These are phyloP conservation scores for Aspergillus eucalypticola DNA, from an alignment of 2,329 filamentous ascomycete genomes.

Conservation along the genomic window DNA sequence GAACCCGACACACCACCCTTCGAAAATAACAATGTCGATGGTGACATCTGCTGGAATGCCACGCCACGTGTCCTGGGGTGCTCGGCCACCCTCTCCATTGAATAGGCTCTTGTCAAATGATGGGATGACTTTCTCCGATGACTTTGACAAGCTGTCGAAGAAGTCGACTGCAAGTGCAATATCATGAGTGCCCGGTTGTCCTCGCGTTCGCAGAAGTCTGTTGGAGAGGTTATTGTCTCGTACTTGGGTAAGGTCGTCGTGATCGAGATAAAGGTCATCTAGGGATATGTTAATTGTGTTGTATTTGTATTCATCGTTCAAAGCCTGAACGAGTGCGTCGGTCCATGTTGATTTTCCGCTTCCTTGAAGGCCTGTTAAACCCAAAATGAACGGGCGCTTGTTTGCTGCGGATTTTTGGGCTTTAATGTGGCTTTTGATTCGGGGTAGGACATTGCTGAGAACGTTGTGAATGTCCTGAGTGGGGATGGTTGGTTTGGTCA, in stretches of 20 bases:
- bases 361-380: neutral
- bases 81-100: neutral
- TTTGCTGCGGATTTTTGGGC: neutral
- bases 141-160: neutral
- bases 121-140: neutral
- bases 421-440: neutral
- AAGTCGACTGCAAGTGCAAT: neutral
- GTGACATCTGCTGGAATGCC: neutral
- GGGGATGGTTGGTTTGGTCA: neutral
- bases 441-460: neutral
- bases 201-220: neutral
- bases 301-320: neutral
- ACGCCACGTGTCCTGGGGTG: neutral
- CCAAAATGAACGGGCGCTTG: neutral
- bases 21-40: neutral
- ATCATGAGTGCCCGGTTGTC: neutral
- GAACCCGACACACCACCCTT: conserved; percentile 1
- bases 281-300: neutral
- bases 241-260: neutral
- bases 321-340: neutral
- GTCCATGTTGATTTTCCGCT: conserved; percentile 3
- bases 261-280: neutral
- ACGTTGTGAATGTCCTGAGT: neutral
- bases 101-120: neutral
- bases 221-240: neutral